These are phyloP conservation scores for Prunus padus DNA, from an alignment of 306 rosid species.

Conservation along the genomic window DNA sequence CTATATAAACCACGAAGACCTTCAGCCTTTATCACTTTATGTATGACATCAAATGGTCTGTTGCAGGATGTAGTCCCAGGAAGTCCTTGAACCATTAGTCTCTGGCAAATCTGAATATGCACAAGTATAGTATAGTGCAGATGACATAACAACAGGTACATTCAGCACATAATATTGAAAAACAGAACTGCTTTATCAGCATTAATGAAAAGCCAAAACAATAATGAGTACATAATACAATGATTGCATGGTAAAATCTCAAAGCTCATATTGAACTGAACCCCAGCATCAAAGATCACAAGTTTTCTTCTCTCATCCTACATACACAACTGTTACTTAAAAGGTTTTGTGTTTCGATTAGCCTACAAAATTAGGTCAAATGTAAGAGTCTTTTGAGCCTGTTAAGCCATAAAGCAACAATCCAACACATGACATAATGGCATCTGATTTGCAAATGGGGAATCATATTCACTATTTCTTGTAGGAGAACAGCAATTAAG, in stretches of 20 bases:
- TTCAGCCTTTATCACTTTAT: slow-evolving; percentile 56
- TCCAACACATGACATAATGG: not conserved
- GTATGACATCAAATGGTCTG: slow-evolving; percentile 59
- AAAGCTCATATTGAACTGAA: not conserved
- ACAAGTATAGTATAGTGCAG: not conserved
- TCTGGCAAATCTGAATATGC: slow-evolving; percentile 61
- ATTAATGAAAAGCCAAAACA: not conserved
- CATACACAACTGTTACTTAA: not conserved
- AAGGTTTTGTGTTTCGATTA: not conserved
- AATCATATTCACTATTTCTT: not conserved
- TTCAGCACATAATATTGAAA: not conserved
- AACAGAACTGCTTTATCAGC: not conserved
- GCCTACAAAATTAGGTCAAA: not conserved
- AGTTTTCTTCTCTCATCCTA: not conserved
- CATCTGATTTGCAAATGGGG: not conserved
- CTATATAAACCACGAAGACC: slow-evolving; percentile 82
- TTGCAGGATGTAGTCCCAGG: slow-evolving; percentile 63
- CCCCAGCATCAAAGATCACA: not conserved
- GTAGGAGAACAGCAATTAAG: not conserved
- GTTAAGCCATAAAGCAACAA: not conserved
- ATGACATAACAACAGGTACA: not conserved
- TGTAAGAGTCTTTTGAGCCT: not conserved
- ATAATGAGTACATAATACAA: not conserved
- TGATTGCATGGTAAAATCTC: not conserved
- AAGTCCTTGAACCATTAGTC: slow-evolving; percentile 89